phyloP scores from a whole-genome alignment of 495 filamentous ascomycete genomes.

The Cercophora sp. region DNA sequence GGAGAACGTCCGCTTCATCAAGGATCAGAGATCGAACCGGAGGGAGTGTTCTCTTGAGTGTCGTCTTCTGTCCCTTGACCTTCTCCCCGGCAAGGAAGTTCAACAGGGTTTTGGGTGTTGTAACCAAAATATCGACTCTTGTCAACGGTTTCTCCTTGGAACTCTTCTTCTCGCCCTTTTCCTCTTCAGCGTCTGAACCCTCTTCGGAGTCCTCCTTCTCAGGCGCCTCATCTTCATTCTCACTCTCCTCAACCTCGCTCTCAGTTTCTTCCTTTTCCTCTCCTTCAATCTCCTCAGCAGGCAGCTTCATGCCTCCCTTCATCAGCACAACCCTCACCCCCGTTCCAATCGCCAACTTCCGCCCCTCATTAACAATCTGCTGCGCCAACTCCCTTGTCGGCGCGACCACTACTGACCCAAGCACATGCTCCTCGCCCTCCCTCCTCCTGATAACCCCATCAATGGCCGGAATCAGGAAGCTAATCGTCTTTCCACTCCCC shows the following conservation, averaged over 20 bases:
- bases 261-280: slow-evolving; percentile 36
- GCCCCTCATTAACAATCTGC: slow-evolving; percentile 90
- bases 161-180: slow-evolving; percentile 4
- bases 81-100: slow-evolving; percentile 60
- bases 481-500: slow-evolving; percentile 94
- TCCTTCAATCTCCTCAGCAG: slow-evolving; percentile 38
- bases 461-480: slow-evolving; percentile 83
- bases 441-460: slow-evolving; percentile 60
- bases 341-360: slow-evolving; percentile 73
- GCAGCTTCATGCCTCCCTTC: slow-evolving; percentile 75
- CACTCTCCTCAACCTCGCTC: slow-evolving; percentile 35
- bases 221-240: slow-evolving; percentile 31
- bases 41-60: slow-evolving; percentile 48
- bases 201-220: slow-evolving; percentile 30
- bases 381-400: slow-evolving; percentile 88
- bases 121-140: slow-evolving; percentile 81
- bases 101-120: slow-evolving; percentile 75
- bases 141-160: slow-evolving; percentile 38
- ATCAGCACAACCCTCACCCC: slow-evolving; percentile 77
- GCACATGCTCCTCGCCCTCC: slow-evolving; percentile 44
- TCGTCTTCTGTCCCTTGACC: slow-evolving; percentile 22
- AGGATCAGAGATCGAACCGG: slow-evolving; percentile 69
- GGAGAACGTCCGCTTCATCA: slow-evolving; percentile 92
- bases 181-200: too few species aligned
- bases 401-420: slow-evolving; percentile 72